These are phyloP conservation scores for Leptomonas pyrrhocoris DNA, from an alignment of 208 protist species.

Conservation along the genomic window DNA sequence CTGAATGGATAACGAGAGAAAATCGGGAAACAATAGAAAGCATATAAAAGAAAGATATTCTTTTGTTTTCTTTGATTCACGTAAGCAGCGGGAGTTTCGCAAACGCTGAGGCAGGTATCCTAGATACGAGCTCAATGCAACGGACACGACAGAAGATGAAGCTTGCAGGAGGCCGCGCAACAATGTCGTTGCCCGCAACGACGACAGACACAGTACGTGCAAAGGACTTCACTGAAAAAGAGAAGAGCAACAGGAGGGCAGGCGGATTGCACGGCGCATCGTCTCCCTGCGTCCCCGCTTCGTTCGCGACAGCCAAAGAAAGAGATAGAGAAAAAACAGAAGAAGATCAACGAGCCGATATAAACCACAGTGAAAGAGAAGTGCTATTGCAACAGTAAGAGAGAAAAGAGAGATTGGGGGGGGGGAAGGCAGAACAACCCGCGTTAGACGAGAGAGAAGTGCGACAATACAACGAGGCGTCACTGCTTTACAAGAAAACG, in stretches of 20 bases:
- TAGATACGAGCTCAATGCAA: not conserved
- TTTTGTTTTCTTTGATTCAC: constrained; percentile 11
- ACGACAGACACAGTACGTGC: not conserved
- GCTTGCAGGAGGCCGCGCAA: not conserved
- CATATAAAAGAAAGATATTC: constrained; percentile 1
- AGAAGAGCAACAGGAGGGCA: not conserved
- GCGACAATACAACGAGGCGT: too few species aligned
- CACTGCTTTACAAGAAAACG: constrained; percentile 5
- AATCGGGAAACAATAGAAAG: constrained; percentile 1
- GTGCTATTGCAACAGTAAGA: too few species aligned
- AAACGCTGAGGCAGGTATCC: not conserved
- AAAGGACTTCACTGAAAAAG: not conserved
- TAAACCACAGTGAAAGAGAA: constrained; percentile 1
- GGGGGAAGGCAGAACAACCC: too few species aligned
- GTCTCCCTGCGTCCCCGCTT: constrained; percentile 8
- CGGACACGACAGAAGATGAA: not conserved
- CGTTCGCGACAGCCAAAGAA: not conserved
- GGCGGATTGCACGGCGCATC: constrained; percentile 9
- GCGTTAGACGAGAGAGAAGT: not conserved
- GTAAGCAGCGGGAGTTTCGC: constrained; percentile 5
- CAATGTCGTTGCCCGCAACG: not conserved
- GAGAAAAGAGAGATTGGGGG: too few species aligned
- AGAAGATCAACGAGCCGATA: not conserved
- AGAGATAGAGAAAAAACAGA: constrained; percentile 28
- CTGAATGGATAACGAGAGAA: not conserved